Evolutionary conservation across 345 rosid genomes (phyloP), one percentile per base, ranked within the genome.

Genomic region (Durio zibethinus): DNA sequence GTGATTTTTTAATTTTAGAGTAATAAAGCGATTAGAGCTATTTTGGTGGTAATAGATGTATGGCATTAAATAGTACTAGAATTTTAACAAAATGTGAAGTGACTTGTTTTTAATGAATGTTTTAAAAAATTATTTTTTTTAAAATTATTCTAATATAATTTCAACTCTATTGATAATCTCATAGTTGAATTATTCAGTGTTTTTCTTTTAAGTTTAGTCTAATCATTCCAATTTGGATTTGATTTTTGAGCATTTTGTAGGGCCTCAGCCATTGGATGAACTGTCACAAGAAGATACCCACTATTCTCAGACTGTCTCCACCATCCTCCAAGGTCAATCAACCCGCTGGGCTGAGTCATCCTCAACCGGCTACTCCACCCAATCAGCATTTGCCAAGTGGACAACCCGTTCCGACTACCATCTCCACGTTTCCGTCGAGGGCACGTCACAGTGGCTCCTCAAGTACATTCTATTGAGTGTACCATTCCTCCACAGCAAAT

Each of bases 241-340:
- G 9, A 16, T 31, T 62, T 31, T 65, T 45, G 54, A 14, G 18
- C 9, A 48, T 45, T 47, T 10, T 66, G 80, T 62, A 86, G 94
- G 84, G 66, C 75, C 83, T 56, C 74, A 82, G 33, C 72, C 66
- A 48, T 27, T 81, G 31, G 90, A 90, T 47, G 97, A 91, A 15
- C 63, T 86, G 78, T 70, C 87, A 2, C 95, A 88, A 12, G 97
- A 91, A 68, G 93, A 85, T 61, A 87, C 87, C 4, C 96, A 89
- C 79, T 94, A 97, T 83, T 94, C 98, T 23, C 94, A 90, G 76
- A 94, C 98, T 12, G 97, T 97, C 12, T 86, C 97, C n/a, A 82
- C 93, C 74, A 83, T 97, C 83, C 94, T 97, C 36, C 88, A 90
- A 74, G 79, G 77, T 85, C 96, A 88, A 69, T 80, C 87, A 6